These are phyloP conservation scores for Sordariomycetes sp. DNA, from an alignment of 2,329 filamentous ascomycete species.

Conservation along the genomic window DNA sequence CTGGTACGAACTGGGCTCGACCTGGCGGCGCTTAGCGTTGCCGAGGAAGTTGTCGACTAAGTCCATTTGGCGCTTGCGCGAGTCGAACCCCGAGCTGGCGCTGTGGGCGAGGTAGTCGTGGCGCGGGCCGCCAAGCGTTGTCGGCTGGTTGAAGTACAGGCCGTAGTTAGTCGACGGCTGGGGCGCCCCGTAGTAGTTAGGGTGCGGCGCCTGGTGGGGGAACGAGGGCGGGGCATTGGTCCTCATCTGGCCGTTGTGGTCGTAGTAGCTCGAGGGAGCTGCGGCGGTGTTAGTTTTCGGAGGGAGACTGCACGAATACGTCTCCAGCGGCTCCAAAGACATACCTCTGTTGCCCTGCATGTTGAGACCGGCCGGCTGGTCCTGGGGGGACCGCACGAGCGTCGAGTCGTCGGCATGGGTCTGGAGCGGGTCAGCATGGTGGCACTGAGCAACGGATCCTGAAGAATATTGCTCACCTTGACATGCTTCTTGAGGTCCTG, in stretches of 20 bases:
- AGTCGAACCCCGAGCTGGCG: conserved; percentile 37
- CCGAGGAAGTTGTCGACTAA: conserved; percentile 90
- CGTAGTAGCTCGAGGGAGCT: conserved; percentile 48
- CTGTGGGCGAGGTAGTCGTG: conserved; percentile 5
- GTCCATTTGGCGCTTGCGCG: conserved; percentile 74
- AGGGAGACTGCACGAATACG: conserved; percentile 11
- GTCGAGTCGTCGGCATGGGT: conserved; percentile 95
- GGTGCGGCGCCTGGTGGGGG: conserved; percentile 40
- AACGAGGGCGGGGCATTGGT: conserved; percentile 35
- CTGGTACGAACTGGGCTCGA: conserved; percentile 80
- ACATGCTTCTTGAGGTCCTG: conserved; percentile 99
- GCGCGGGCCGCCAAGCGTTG: conserved; percentile 10
- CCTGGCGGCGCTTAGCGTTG: conserved; percentile 78
- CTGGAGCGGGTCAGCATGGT: conserved; percentile 16
- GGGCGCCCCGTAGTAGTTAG: conserved; percentile 42
- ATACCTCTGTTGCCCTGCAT: conserved; percentile 39
- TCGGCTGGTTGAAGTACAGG: conserved; percentile 59
- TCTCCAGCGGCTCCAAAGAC: conserved; percentile 13
- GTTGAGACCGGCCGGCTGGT: conserved; percentile 26
- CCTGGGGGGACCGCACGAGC: conserved; percentile 37
- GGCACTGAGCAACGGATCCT: too few relatives aligned
- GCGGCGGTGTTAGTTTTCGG: conserved; percentile 16
- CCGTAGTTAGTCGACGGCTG: conserved; percentile 47
- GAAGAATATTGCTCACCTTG: conserved; percentile 39
- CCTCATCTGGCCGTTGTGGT: conserved; percentile 51